Conservation (phyloP, 2,329 filamentous ascomycete genomes). For the Pseudocercospora eumusae region DNA sequence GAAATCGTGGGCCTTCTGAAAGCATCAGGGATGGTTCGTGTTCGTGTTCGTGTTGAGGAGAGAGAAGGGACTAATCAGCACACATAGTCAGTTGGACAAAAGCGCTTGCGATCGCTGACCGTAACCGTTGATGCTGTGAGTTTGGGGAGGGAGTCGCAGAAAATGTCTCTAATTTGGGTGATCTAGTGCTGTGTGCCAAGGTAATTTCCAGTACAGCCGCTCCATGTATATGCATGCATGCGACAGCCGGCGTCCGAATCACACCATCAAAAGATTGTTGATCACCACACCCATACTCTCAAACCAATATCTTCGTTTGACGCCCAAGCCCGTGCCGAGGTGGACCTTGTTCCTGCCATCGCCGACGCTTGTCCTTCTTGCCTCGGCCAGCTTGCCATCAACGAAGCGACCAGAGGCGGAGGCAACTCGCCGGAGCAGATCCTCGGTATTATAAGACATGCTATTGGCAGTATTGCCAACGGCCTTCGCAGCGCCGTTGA, state of each 20-base stretch:
- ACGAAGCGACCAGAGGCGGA: constrained; percentile 29
- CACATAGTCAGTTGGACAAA: too few species aligned
- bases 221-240: too few species aligned
- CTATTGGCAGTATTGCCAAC: not conserved
- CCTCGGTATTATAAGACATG: constrained; percentile 26
- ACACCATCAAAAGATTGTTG: constrained; percentile 65
- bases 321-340: constrained; percentile 60
- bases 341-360: constrained; percentile 27
- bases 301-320: constrained; percentile 77
- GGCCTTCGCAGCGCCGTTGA: constrained; percentile 56
- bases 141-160: too few species aligned
- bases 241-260: not conserved
- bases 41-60: too few species aligned
- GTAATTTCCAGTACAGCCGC: not conserved
- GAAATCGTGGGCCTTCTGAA: too few species aligned
- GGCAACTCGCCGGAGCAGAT: constrained; percentile 60
- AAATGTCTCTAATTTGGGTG: not conserved
- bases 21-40: too few species aligned
- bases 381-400: constrained; percentile 22
- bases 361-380: constrained; percentile 13
- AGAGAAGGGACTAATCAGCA: too few species aligned
- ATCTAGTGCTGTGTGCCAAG: not conserved
- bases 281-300: constrained; percentile 79
- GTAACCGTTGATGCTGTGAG: too few species aligned
- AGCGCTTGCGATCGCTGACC: too few species aligned